Evolutionary conservation across 1,139 yeast species (phyloP).

Genomic region (Hemisphaericaspora subhashii): DNA sequence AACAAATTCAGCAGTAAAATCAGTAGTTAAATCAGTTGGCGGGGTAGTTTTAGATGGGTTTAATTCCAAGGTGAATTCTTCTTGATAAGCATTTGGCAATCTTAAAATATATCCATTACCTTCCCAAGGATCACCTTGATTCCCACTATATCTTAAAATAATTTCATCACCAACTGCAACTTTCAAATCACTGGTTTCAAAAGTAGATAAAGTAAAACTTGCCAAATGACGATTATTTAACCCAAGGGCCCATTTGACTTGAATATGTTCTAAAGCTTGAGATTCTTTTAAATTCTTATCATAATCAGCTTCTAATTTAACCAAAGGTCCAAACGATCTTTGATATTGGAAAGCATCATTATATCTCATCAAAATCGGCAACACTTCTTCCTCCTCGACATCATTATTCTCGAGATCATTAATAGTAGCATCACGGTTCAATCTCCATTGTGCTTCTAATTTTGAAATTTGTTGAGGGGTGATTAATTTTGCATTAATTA

Average conservation of each 20-base stretch:
- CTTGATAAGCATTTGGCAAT: slow-evolving; percentile 67
- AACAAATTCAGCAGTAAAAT: slow-evolving; percentile 82
- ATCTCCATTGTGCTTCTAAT: slow-evolving; percentile 81
- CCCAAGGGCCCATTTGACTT: slow-evolving; percentile 74
- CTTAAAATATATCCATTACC: slow-evolving; percentile 71
- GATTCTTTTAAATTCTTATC: slow-evolving; percentile 76
- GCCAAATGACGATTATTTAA: slow-evolving; percentile 67
- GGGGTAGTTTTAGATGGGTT: slow-evolving; percentile 44
- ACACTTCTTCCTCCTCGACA: slow-evolving; percentile 55
- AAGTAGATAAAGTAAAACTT: slow-evolving; percentile 65
- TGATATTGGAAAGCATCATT: slow-evolving; percentile 87
- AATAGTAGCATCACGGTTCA: slow-evolving; percentile 66
- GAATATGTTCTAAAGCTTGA: slow-evolving; percentile 72
- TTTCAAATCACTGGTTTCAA: slow-evolving; percentile 64
- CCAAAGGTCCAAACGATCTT: slow-evolving; percentile 79
- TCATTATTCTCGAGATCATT: slow-evolving; percentile 51
- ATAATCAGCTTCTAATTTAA: slow-evolving; percentile 77
- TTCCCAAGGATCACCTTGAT: slow-evolving; percentile 60
- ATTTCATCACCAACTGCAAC: slow-evolving; percentile 90
- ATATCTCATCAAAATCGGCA: slow-evolving; percentile 75
- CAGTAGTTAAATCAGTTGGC: slow-evolving; percentile 64
- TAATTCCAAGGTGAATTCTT: slow-evolving; percentile 74
- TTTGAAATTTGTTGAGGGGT: slow-evolving; percentile 67
- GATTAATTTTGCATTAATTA: slow-evolving; percentile 52
- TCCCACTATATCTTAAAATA: slow-evolving; percentile 58